These are phyloP conservation scores for bread wheat (Triticum aestivum) DNA, from an alignment of 176 grass and related monocot species.

Conservation along the genomic window IWGSC_CS_RefSeq_v2.1 NC_057812.1:560072882-560073381, in stretches of 20 bases:
- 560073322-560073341: slow-evolving; percentile 14
- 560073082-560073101: not conserved
- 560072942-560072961: too few species aligned
- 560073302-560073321: slow-evolving; percentile 1
- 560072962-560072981: not conserved
- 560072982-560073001: slow-evolving; percentile 28
- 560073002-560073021: slow-evolving; percentile 13
- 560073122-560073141: not conserved
- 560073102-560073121: not conserved
- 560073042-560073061: slow-evolving; percentile 33
- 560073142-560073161: not conserved
- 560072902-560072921: too few species aligned
- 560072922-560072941: too few species aligned
- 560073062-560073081: slow-evolving; percentile 41
- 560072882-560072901: too few species aligned
- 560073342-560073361: not conserved
- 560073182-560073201: slow-evolving; percentile 28
- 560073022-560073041: not conserved
- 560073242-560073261: slow-evolving; percentile 7
- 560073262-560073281: slow-evolving; percentile 21
- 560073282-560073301: not conserved
- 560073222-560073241: slow-evolving; percentile 36
- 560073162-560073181: slow-evolving; percentile 6
- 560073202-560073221: slow-evolving; percentile 32
- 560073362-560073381: slow-evolving; percentile 33